Conservation (phyloP, 192 early-diverging fungal genomes). For the Ramicandelaber brevisporus region DNA sequence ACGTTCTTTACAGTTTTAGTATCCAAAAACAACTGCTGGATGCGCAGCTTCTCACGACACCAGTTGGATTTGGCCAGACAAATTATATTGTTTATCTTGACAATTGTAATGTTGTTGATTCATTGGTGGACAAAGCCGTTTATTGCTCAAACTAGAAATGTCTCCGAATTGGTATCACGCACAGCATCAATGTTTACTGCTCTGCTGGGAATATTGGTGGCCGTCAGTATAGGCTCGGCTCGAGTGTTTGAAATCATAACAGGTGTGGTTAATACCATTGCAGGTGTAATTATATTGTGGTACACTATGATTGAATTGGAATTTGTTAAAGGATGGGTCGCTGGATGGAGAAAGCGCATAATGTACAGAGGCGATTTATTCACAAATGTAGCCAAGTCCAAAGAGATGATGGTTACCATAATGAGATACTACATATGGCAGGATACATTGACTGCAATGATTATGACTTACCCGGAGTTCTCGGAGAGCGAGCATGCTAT, state of each 20-base stretch:
- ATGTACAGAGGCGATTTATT: constrained; percentile 21
- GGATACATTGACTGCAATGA: constrained; percentile 35
- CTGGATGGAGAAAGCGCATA: constrained; percentile 15
- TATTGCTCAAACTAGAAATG: constrained; percentile 25
- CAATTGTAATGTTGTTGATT: constrained; percentile 19
- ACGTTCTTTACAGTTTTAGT: constrained; percentile 17
- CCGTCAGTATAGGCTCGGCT: constrained; percentile 17
- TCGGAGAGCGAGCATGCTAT: too few species aligned
- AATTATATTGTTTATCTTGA: constrained; percentile 16
- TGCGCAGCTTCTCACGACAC: constrained; percentile 11
- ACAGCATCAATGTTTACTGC: constrained; percentile 14
- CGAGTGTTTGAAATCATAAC: constrained; percentile 18
- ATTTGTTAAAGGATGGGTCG: constrained; percentile 10
- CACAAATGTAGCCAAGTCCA: constrained; percentile 13
- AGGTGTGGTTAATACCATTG: constrained; percentile 9
- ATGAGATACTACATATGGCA: too few species aligned
- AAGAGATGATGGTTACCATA: constrained; percentile 21
- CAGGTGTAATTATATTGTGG: constrained; percentile 14
- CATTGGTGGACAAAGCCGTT: constrained; percentile 28
- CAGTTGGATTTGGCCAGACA: constrained; percentile 19
- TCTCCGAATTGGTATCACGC: constrained; percentile 20
- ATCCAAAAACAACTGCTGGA: constrained; percentile 35
- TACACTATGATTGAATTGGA: constrained; percentile 12
- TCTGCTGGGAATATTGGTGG: constrained; percentile 22
- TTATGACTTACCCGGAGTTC: constrained; percentile 27